These are phyloP conservation scores for Colletotrichum sp. DNA, from an alignment of 2,329 filamentous ascomycete genomes.

Conservation along the genomic window DNA sequence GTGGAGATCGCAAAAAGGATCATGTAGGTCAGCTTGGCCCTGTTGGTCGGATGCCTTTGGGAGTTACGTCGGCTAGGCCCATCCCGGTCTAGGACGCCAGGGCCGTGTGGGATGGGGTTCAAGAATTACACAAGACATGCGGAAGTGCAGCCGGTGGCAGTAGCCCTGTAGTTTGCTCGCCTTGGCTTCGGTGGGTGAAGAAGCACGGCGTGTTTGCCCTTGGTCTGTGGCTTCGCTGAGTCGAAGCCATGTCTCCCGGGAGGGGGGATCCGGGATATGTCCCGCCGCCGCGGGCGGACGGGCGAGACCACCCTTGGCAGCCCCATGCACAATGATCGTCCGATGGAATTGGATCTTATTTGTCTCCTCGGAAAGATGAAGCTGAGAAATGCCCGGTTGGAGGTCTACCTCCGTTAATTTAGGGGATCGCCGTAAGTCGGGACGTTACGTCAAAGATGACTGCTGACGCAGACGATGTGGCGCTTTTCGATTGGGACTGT, in stretches of 20 bases:
- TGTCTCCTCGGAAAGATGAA: not conserved
- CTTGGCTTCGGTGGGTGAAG: not conserved
- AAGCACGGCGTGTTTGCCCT: not conserved
- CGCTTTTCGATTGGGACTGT: not conserved
- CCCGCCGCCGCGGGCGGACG: not conserved
- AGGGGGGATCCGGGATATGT: conserved; percentile 2
- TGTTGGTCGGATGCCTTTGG: not conserved
- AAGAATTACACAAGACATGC: not conserved
- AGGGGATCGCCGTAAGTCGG: not conserved
- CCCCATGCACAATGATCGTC: not conserved
- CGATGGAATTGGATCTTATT: conserved; percentile 1
- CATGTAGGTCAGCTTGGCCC: not conserved
- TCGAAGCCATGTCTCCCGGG: conserved; percentile 7
- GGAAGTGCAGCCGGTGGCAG: not conserved
- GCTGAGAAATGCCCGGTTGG: not conserved
- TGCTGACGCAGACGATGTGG: not conserved
- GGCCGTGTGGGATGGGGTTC: not conserved
- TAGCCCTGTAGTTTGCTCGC: not conserved
- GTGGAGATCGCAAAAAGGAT: not conserved
- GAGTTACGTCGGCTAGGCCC: not conserved
- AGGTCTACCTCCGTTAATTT: not conserved
- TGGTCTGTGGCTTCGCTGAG: not conserved
- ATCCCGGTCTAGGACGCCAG: not conserved
- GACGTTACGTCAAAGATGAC: not conserved
- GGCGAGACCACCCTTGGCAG: not conserved